Conservation (phyloP, 108 stramenopile genomes). For the Cyclotella atomus region DNA sequence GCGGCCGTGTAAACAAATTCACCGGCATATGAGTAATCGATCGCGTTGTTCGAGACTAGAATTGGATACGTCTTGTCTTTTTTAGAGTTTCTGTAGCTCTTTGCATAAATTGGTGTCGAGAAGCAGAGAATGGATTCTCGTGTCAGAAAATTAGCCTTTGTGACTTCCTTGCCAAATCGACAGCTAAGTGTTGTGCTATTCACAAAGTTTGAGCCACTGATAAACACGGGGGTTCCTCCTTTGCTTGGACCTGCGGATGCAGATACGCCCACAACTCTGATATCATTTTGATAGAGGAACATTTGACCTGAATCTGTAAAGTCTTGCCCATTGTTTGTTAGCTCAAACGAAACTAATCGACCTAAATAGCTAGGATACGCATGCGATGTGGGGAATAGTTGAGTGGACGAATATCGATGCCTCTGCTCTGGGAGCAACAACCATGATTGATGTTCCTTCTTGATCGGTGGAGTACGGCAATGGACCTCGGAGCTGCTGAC, state of each 20-base stretch:
- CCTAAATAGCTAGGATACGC: constrained; percentile 63
- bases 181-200: constrained; percentile 42
- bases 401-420: neutral
- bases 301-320: constrained; percentile 31
- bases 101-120: constrained; percentile 29
- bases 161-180: constrained; percentile 31
- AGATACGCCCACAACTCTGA: constrained; percentile 21
- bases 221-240: constrained; percentile 48
- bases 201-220: constrained; percentile 48
- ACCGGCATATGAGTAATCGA: constrained; percentile 21
- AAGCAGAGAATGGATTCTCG: constrained; percentile 49
- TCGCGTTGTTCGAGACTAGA: constrained; percentile 42
- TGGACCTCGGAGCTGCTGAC: constrained; percentile 45
- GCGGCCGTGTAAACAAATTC: constrained; percentile 16
- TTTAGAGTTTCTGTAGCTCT: constrained; percentile 16
- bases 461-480: constrained; percentile 64
- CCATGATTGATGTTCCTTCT: constrained; percentile 12
- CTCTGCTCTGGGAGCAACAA: constrained; percentile 17
- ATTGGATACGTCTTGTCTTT: constrained; percentile 19
- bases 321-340: constrained; percentile 66
- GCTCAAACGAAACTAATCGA: constrained; percentile 62
- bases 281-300: constrained; percentile 52
- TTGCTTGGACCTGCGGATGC: constrained; percentile 18
- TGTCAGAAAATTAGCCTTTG: constrained; percentile 40
- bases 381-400: constrained; percentile 68